Evolutionary conservation across 768 basidiomycete species (phyloP).

Genomic region (Boletus rufocinnamomeus): DNA sequence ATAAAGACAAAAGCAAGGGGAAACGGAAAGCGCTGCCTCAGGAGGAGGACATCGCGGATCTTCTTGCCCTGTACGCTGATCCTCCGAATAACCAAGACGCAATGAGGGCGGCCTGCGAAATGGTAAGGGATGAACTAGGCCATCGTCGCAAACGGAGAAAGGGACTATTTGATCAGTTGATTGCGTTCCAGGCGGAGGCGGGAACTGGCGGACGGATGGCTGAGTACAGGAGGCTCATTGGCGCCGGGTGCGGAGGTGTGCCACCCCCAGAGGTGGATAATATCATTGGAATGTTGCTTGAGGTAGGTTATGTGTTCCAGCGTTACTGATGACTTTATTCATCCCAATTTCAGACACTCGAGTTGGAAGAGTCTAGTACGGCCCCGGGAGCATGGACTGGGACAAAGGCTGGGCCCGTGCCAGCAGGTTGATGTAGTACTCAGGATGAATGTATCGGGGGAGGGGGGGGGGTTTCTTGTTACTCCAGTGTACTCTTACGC

Average conservation of each 20-base stretch:
- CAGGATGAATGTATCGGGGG: not conserved
- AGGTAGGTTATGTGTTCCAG: conserved; percentile 49
- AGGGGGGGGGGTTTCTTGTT: not conserved
- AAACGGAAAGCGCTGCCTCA: conserved; percentile 53
- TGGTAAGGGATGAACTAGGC: conserved; percentile 62
- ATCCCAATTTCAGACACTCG: conserved; percentile 58
- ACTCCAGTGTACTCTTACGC: conserved; percentile 6
- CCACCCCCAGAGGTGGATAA: conserved; percentile 86
- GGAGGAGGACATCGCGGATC: conserved; percentile 64
- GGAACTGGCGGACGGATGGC: conserved; percentile 89
- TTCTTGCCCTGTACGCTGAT: conserved; percentile 57
- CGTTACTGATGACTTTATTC: conserved; percentile 1
- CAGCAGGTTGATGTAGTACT: conserved; percentile 22
- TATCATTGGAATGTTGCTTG: conserved; percentile 80
- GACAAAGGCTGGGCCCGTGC: conserved; percentile 24
- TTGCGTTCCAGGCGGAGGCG: conserved; percentile 82
- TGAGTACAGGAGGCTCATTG: conserved; percentile 87
- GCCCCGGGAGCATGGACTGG: conserved; percentile 46
- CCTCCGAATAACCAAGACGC: conserved; percentile 60
- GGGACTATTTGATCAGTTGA: conserved; percentile 72
- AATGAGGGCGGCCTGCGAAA: conserved; percentile 56
- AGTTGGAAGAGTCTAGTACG: conserved; percentile 77
- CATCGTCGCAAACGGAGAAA: conserved; percentile 69
- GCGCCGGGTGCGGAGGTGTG: conserved; percentile 86
- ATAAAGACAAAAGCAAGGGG: conserved; percentile 51